Percentiles rank a stretch among this genome's conserved stretches.
Conservation (phyloP, 148 eudicot species). For the Amaranthus palmeri region DNA sequence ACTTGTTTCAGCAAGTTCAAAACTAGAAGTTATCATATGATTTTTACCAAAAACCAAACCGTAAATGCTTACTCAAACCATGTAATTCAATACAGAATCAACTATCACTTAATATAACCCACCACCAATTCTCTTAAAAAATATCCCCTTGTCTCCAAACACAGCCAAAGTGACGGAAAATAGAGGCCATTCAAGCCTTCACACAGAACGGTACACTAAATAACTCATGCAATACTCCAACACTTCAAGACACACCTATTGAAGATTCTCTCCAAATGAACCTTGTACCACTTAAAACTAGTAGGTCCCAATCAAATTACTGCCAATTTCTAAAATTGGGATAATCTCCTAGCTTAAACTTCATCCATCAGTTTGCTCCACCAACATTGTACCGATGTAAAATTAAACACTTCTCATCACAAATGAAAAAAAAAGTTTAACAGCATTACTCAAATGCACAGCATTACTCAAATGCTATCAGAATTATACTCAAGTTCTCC, state of each 20-base stretch:
- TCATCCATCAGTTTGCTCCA: neutral
- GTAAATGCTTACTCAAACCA: too few relatives aligned
- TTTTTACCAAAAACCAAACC: too few relatives aligned
- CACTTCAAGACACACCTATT: neutral
- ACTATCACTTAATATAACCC: too few relatives aligned
- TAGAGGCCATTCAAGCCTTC: neutral
- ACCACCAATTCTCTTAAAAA: too few relatives aligned
- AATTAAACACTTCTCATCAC: neutral
- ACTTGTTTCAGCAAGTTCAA: too few relatives aligned
- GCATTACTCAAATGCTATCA: neutral
- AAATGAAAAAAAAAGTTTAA: neutral
- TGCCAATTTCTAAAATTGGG: neutral
- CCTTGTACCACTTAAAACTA: neutral
- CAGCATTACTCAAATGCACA: neutral
- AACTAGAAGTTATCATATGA: too few relatives aligned
- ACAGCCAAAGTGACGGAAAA: neutral
- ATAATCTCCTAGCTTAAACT: neutral
- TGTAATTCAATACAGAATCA: too few relatives aligned
- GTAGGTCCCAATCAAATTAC: neutral
- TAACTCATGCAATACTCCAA: neutral
- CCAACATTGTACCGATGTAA: neutral
- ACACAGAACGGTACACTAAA: neutral
- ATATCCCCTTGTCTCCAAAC: neutral
- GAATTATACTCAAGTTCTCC: neutral
- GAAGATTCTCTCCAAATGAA: neutral